Base-by-base conservation (phyloP, 768 basidiomycete species). In the Tremella mesenterica region DNA sequence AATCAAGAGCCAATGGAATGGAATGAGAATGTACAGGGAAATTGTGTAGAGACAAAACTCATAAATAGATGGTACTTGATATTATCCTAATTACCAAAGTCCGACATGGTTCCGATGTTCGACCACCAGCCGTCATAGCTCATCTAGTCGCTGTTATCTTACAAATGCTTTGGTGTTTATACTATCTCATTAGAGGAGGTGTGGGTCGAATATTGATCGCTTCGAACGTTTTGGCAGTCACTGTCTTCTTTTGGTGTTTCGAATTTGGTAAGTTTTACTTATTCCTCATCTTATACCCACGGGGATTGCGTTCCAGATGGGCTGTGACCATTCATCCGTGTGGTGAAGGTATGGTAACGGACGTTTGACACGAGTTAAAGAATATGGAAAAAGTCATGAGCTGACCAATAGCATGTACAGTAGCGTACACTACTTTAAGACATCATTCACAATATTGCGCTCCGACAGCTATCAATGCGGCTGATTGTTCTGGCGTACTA, bases 21-120 rank as follows among this genome's bases (percentile, higher is more conserved):
- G n/a, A n/a, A n/a, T n/a, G n/a, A n/a, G n/a, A n/a, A n/a, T n/a
- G n/a, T n/a, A n/a, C n/a, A n/a, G n/a, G n/a, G n/a, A n/a, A n/a
- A n/a, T n/a, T n/a, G n/a, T n/a, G n/a, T n/a, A n/a, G n/a, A n/a
- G n/a, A n/a, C n/a, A n/a, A n/a, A n/a, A n/a, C n/a, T n/a, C n/a
- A n/a, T n/a, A n/a, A n/a, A 6, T 41, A 61, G 59, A 48, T 61
- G 44, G 54, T 61, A 41, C 36, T 61, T 30, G 53, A 61, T 36
- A 54, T 61, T 39, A 61, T 61, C 38, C 20, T 28, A 16, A 58
- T 61, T 38, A 20, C 21, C 46, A 61, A 61, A 28, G 52, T 58
- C 26, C 14, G 41, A 28, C 30, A 50, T 36, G 43, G 30, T 28
- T 50, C 29, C 30, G n/a, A 28, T 9, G 39, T 27, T 28, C 52